Evolutionary conservation across 306 rosid species (phyloP), one percentile per base, ranked within the genome.

Genomic region (Cercis canadensis): DNA sequence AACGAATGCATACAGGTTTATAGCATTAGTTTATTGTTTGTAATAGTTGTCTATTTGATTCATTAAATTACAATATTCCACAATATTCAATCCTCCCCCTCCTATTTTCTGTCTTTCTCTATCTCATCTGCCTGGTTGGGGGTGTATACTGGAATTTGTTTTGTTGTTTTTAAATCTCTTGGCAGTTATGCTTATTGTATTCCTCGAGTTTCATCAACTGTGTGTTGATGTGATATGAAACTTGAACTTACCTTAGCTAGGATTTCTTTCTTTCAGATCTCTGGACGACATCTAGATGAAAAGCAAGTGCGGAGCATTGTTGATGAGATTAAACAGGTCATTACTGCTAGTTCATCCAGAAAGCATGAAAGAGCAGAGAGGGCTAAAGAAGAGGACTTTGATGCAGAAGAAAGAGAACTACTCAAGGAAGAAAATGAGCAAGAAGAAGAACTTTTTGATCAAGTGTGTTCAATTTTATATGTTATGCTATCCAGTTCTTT

Each of bases 371-470:
- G 98, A 81, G 85, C 92, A 7, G 97, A 89, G 74, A 78, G 97
- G 78, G 80, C 92, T 65, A 86, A 87, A 80, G 98, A 92, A 65
- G 98, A 94, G 73, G 98, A 94, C 85, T 94, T 94, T 74, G 98
- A 94, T 75, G 98, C 92, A 7, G 98, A 94, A 58, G 98, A 94
- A 80, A 81, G 85, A 43, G 98, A 94, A 74, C 65, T 94, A 54
- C 89, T 94, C 73, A 88, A 81, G 70, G 97, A 94, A 79, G 98
- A 94, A 89, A 89, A 94, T 76, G 98, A 94, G 65, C 98, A 84
- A 84, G 98, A 94, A 81, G 98, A 94, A 78, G 98, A 90, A 83
- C 96, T 94, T 76, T 94, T 94, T 80, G 96, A 94, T 76, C 95
- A 89, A 88, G 98, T 94, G 46, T 60, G 79, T 53, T 70, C 14